Evolutionary conservation across 1,284 basidiomycete species (phyloP), one percentile per base, ranked within the genome.

Genomic region (Phaffia rhodozyma): DNA sequence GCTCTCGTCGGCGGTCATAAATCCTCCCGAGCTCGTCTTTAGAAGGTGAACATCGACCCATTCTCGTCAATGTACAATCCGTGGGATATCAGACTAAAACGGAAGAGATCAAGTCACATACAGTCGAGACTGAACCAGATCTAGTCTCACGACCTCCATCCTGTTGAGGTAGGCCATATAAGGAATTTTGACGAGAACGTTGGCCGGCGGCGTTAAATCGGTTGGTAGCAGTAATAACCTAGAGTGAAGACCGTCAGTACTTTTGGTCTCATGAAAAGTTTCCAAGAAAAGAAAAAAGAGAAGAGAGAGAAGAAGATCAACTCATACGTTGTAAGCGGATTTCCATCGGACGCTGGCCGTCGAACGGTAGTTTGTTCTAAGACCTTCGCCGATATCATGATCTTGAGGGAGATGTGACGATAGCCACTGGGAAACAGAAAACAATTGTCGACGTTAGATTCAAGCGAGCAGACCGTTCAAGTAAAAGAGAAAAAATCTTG

Each of bases 361-460:
- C 20, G 68, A 50, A 16, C 61, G 61, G 74, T 89, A 90, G 78
- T 91, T 84, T 38, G 87, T 84, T 34, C 86, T 57, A 92, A 77
- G 29, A 85, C 87, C 68, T 58, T 53, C 68, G 66, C 55, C 59
- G 51, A 65, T 63, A 34, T 60, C 58, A 18, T 55, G 20, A 38
- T 63, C 57, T 18, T 49, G 81, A 0, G 84, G 76, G 23, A 78
- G 73, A 69, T 84, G 79, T 1, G 77, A 80, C 9, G 84, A 84
- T 29, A 91, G 74, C 89, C 88, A 89, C 81, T 86, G 70, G n/a
- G 47, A 25, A 38, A 43, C 32, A 11, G 3, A 21, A 50, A 23
- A 13, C 60, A 32, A 43, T 54, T 50, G 25, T 64, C 13, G 16
- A 38, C 21, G 53, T 50, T 38, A 54, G 61, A 62, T 55, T 48